Evolutionary conservation across 257 asterid species (phyloP).

Genomic region (Prunella vulgaris): DNA sequence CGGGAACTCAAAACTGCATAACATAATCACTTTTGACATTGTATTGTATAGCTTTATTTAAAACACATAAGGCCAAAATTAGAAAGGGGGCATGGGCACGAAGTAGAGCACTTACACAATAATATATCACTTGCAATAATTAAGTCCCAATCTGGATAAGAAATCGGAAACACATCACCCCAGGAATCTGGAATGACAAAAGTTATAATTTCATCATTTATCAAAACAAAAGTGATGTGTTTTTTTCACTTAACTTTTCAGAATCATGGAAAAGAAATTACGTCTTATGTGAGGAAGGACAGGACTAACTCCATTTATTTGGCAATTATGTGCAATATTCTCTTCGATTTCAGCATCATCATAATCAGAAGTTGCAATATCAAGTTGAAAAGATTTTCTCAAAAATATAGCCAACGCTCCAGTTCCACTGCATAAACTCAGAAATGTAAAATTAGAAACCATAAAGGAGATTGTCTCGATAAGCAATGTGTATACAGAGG

Average conservation of each 20-base stretch:
- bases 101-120: constrained; percentile 53
- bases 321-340: constrained; percentile 75
- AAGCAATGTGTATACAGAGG: not conserved
- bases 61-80: not conserved
- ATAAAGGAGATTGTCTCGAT: not conserved
- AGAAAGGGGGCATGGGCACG: too few species aligned
- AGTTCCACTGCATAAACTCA: constrained; percentile 72
- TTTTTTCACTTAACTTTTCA: not conserved
- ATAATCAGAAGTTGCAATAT: constrained; percentile 93
- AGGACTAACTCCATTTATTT: constrained; percentile 63
- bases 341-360: constrained; percentile 82
- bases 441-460: constrained; percentile 17
- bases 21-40: not conserved
- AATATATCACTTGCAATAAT: constrained; percentile 89
- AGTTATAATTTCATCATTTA: not conserved
- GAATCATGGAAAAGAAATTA: constrained; percentile 26
- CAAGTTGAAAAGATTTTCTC: constrained; percentile 56
- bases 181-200: constrained; percentile 66
- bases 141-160: constrained; percentile 78
- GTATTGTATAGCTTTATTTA: not conserved
- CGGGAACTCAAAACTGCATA: not conserved
- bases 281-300: constrained; percentile 81
- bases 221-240: not conserved
- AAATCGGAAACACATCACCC: constrained; percentile 76
- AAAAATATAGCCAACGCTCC: constrained; percentile 92